Conservation (phyloP, 2,329 filamentous ascomycete genomes). For the Calonectria ilicicola region DNA sequence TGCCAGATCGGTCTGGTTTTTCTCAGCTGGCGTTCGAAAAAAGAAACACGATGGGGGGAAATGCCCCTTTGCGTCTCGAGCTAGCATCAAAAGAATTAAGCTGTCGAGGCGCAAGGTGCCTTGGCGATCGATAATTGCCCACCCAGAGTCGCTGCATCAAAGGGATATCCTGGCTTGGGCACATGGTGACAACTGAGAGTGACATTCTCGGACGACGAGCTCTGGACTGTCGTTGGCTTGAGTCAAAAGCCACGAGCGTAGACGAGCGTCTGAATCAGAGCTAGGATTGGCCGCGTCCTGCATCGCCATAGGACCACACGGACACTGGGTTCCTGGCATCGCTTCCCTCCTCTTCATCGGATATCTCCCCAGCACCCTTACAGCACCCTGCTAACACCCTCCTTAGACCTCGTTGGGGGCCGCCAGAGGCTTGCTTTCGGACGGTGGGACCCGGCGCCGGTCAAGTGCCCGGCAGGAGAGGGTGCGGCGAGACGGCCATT, state of each 20-base stretch:
- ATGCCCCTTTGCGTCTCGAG: neutral
- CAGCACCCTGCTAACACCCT: neutral
- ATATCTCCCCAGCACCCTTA: neutral
- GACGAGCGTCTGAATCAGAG: conserved; percentile 38
- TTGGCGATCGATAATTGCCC: conserved; percentile 10
- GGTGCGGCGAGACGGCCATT: conserved; percentile 16
- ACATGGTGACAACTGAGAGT: conserved; percentile 21
- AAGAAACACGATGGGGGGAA: neutral
- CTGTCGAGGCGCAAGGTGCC: neutral
- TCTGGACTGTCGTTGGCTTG: conserved; percentile 37
- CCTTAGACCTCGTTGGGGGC: conserved; percentile 18
- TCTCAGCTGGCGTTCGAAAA: neutral
- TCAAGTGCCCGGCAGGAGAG: conserved; percentile 2
- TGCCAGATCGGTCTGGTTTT: neutral
- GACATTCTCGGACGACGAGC: conserved; percentile 11
- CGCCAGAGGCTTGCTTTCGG: conserved; percentile 28
- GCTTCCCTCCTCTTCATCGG: conserved; percentile 6
- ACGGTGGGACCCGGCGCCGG: conserved; percentile 16
- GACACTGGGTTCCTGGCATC: conserved; percentile 39
- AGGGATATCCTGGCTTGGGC: neutral
- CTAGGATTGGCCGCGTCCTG: conserved; percentile 37
- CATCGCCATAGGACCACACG: conserved; percentile 19
- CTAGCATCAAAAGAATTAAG: neutral
- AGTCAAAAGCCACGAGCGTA: conserved; percentile 26
- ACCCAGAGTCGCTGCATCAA: conserved; percentile 4